These are phyloP conservation scores for Ophiocordyceps unilateralis DNA, from an alignment of 2,329 filamentous ascomycete species.

Conservation along the genomic window DNA sequence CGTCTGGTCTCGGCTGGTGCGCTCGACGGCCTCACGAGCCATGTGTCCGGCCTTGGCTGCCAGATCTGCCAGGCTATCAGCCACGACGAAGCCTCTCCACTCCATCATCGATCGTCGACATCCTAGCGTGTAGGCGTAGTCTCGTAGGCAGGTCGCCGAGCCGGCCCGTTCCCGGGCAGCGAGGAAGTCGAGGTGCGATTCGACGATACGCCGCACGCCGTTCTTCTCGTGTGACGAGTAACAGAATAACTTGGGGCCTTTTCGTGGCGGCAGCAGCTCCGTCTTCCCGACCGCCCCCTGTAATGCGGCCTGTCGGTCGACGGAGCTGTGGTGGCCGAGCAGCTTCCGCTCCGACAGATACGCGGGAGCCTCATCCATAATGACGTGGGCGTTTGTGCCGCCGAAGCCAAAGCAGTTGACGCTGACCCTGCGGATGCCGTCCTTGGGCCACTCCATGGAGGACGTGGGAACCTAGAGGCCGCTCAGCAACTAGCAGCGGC, in stretches of 20 bases:
- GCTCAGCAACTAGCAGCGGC: background rate
- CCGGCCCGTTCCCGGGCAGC: slow-evolving; percentile 2
- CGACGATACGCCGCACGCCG: slow-evolving; percentile 18
- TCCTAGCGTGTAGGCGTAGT: slow-evolving; percentile 28
- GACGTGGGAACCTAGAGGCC: slow-evolving; percentile 19
- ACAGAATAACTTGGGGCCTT: slow-evolving; percentile 19
- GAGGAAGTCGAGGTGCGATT: slow-evolving; percentile 17
- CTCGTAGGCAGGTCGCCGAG: slow-evolving; percentile 10
- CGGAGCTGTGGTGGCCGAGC: slow-evolving; percentile 18
- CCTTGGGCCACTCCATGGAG: slow-evolving; percentile 24
- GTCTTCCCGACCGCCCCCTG: background rate
- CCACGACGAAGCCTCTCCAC: slow-evolving; percentile 23
- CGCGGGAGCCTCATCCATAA: slow-evolving; percentile 28
- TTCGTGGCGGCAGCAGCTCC: background rate
- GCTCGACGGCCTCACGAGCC: slow-evolving; percentile 6
- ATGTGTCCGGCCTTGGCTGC: slow-evolving; percentile 8
- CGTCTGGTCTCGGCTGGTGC: slow-evolving; percentile 9
- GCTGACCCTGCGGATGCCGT: slow-evolving; percentile 28
- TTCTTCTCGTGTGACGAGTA: slow-evolving; percentile 26
- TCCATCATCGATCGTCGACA: slow-evolving; percentile 26
- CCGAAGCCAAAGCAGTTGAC: slow-evolving; percentile 43
- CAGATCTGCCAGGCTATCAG: slow-evolving; percentile 17
- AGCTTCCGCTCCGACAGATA: slow-evolving; percentile 20
- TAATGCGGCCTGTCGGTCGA: slow-evolving; percentile 2
- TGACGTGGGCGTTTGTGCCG: slow-evolving; percentile 36